These are phyloP conservation scores for Apophysomyces ossiformis DNA, from an alignment of 371 early-diverging fungal species.

Conservation along the genomic window DNA sequence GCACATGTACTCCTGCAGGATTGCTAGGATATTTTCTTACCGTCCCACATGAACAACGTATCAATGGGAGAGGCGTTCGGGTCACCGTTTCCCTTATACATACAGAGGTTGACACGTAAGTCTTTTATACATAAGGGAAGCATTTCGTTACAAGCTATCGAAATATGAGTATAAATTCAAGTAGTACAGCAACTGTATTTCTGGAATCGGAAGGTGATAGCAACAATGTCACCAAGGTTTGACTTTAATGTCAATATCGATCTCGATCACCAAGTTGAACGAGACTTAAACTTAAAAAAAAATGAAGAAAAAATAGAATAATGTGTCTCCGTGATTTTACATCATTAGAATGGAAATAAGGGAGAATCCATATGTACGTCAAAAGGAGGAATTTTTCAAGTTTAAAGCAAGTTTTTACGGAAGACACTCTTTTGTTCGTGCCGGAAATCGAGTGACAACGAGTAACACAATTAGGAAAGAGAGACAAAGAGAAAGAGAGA, in stretches of 20 bases:
- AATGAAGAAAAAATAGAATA: not conserved
- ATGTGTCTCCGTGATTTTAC: constrained; percentile 2
- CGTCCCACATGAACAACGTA: not conserved
- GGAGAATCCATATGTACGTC: constrained; percentile 4
- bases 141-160: not conserved
- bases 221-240: not conserved
- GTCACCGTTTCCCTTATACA: not conserved
- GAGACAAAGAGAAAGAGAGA: not conserved
- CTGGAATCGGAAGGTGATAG: not conserved
- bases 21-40: not conserved
- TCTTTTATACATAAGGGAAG: not conserved
- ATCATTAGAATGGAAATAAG: constrained; percentile 3
- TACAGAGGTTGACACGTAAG: not conserved
- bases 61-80: not conserved
- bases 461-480: not conserved
- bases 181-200: not conserved
- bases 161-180: not conserved
- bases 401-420: constrained; percentile 3
- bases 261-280: constrained; percentile 2
- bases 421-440: constrained; percentile 9
- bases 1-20: not conserved
- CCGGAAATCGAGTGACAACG: constrained; percentile 5
- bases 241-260: constrained; percentile 10
- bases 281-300: not conserved
- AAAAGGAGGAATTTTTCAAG: constrained; percentile 2